Evolutionary conservation across 306 rosid species (phyloP), one percentile per base, ranked within the genome.

Genomic region (Amphicarpaea edgeworthii): DNA sequence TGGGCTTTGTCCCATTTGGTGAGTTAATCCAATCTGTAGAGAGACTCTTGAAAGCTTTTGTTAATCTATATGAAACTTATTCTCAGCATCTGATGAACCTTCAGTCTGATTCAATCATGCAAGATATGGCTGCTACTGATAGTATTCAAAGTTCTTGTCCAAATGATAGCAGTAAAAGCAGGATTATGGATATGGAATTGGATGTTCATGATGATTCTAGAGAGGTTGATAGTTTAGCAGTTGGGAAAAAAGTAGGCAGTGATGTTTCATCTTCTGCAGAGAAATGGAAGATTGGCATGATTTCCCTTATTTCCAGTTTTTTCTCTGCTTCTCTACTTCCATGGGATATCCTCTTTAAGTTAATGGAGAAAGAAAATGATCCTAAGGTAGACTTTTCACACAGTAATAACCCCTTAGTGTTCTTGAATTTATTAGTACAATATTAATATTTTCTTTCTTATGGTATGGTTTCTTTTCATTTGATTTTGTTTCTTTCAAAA

Each of bases 171-270:
- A 81, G 74, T 71, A 86, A 77, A 85, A 91, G 84, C 84, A 91
- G 87, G 77, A 87, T 94, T 77, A 32, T 90, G 82, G 98, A 90
- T 77, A 64, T 86, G 85, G 98, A 94, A 38, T 84, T 94, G 87
- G 98, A 92, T 85, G 90, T 85, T 66, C 70, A 85, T 75, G 83
- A 90, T 54, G 89, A 85, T 80, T 85, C 93, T 38, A 83, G 85
- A 83, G 98, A 94, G 34, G 71, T 55, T 63, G 93, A 90, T 81
- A 67, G 71, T 41, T 77, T 82, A 73, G 40, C 83, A 10, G 85
- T 61, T 79, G 82, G 86, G 32, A 86, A 76, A 63, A 84, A 73
- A 61, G 67, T 71, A 40, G 74, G 76, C 43, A 68, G 74, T 34
- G 84, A 83, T 49, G 78, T 74, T 17, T 83, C 87, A 42, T 86